Conservation (phyloP, 202 grass and related monocot genomes). For the Carex sylvatica region DNA sequence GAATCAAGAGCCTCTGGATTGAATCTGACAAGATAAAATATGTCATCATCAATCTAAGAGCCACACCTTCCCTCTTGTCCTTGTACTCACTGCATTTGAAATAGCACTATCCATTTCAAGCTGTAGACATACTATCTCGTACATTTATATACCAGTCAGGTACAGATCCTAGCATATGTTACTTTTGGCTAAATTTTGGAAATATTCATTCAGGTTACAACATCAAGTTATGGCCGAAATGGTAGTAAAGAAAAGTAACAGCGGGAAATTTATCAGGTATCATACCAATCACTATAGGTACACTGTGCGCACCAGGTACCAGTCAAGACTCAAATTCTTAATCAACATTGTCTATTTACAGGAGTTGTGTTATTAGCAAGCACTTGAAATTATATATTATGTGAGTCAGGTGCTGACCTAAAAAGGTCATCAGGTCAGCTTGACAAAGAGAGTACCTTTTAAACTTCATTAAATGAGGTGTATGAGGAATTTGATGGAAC, state of each 20-base stretch:
- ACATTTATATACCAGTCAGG: not conserved
- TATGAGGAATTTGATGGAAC: slow-evolving; percentile 45
- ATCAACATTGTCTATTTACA: not conserved
- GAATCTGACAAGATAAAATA: slow-evolving; percentile 45
- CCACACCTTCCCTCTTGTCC: slow-evolving; percentile 51
- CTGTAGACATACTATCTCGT: not conserved
- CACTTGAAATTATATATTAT: not conserved
- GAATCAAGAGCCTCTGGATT: slow-evolving; percentile 31
- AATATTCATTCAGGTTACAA: not conserved
- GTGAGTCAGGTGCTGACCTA: not conserved
- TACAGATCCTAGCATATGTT: not conserved
- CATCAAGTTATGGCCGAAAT: not conserved
- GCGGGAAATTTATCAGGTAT: not conserved
- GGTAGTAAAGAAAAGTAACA: not conserved
- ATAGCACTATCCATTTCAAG: not conserved
- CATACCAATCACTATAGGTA: not conserved
- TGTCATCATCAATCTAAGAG: slow-evolving; percentile 61
- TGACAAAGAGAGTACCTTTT: slow-evolving; percentile 27
- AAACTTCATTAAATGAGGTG: slow-evolving; percentile 46
- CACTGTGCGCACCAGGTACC: not conserved
- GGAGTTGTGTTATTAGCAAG: not conserved
- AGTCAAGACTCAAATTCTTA: not conserved
- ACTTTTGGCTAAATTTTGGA: not conserved
- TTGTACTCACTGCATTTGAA: not conserved
- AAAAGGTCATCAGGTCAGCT: not conserved